Evolutionary conservation across 176 grass and related monocot genomes (phyloP), one percentile per base, ranked within the genome.

Genomic region (Cenchrus purpureus): DNA sequence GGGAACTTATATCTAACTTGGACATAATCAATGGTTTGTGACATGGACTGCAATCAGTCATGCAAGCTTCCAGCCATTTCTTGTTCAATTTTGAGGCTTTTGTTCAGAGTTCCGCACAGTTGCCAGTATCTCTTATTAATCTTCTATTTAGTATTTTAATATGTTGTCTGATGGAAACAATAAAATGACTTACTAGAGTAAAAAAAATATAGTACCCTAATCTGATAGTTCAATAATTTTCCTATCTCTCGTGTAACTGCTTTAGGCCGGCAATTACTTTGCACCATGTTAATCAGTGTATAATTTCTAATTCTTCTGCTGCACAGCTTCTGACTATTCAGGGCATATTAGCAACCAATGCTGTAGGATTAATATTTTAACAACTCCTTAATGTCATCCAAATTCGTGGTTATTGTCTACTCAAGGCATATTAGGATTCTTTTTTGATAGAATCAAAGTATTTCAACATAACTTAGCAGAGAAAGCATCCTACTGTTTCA

Each of bases 311-410:
- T 49, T 78, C 34, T 43, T 82, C 12, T 82, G 44, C 55, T 72
- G 53, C 25, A 71, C 62, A 46, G 8, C 28, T 76, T 90, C 69
- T 83, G 10, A 71, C 49, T 82, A 80, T 59, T 71, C 49, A 80
- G 66, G 57, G 20, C 51, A 79, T 79, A 87, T 46, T 67, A 34
- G 3, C 74, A 83, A 67, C 50, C 42, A 20, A 56, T 72, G 83
- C 13, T 57, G 7, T 79, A 43, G 54, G n/a, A 60, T 79, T 83
- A 60, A 79, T 65, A n/a, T 71, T 57, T 65, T 49, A 71, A 20
- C 25, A 82, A 50, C 48, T 31, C 50, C 31, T 71, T 64, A 64
- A 19, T 79, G 65, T 84, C 34, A 19, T 66, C 10, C 40, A 71
- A 71, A 58, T 65, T 80, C 20, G 6, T 55, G 48, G 10, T 65